Evolutionary conservation across 306 rosid genomes (phyloP), one percentile per base, ranked within the genome.

Genomic region (Glycine tomentella): DNA sequence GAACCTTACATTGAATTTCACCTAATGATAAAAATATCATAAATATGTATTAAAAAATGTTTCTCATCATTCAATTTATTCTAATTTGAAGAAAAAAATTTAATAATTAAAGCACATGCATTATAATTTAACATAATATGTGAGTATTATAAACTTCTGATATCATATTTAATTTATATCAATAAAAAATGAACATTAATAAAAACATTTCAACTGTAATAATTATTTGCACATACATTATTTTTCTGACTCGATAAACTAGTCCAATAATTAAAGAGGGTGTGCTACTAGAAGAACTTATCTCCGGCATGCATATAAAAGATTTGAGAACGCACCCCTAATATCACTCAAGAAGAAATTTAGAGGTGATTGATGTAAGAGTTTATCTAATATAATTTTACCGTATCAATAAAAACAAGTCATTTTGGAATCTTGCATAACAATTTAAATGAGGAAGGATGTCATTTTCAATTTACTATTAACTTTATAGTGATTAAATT

Each of bases 21-120:
- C 15, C 3, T 61, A 31, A 9, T 61, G 8, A 61, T 10, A 63
- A 63, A 17, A 63, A 63, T 25, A 25, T 25, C 1, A 25, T 1
- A 25, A 25, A 25, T 59, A 20, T 25, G 31, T 2, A 25, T 25
- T 25, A 25, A 25, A 25, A 20, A 25, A 25, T 25, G 2, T 25
- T 25, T 25, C 31, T 25, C 31, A 25, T 25, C 31, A 25, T 36
- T 36, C 3, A 36, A 36, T 36, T 36, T 36, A 4, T 36, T 36
- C 40, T 25, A 36, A 36, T 36, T 36, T 36, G 4, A 36, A 36
- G 2, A 36, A 36, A 36, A 36, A 36, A 36, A 36, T 0, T 36
- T 9, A 80, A 72, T 15, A 15, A 56, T 16, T 40, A 74, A 16
- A 10, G 12, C 53, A 76, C 48, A 76, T 63, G 70, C 45, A 44